These are phyloP conservation scores for Pterocarpus macrocarpus DNA, from an alignment of 306 rosid genomes.

Conservation along the genomic window DNA sequence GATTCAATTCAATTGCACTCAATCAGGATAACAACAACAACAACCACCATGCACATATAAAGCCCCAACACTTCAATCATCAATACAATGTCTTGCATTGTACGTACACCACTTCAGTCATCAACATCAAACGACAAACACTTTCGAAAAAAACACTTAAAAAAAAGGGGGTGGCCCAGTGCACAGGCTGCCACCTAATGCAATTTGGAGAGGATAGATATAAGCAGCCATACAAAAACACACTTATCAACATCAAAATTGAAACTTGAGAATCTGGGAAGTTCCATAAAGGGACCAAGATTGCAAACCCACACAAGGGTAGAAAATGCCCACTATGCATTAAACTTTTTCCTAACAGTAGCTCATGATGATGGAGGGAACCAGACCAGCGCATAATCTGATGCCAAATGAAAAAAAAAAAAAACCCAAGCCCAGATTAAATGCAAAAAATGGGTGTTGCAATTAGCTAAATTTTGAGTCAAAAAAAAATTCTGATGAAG, in stretches of 20 bases:
- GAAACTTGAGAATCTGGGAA: slow-evolving; percentile 27
- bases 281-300: background rate
- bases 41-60: slow-evolving; percentile 6
- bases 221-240: background rate
- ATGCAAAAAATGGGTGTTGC: background rate
- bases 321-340: background rate
- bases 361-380: background rate
- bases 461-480: background rate
- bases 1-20: slow-evolving; percentile 36
- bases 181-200: no score
- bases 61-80: slow-evolving; percentile 7
- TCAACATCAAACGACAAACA: background rate
- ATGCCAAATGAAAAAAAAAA: background rate
- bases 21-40: slow-evolving; percentile 34
- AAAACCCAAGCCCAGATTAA: background rate
- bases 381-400: no score
- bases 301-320: background rate
- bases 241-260: slow-evolving; percentile 24
- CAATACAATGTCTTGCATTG: slow-evolving; percentile 7
- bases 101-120: slow-evolving; percentile 20
- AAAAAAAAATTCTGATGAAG: background rate
- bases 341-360: slow-evolving; percentile 1
- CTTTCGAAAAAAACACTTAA: no score
- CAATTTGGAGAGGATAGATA: no score
- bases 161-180: no score